Conservation (phyloP, 106 monocot genomes). For the Phalaenopsis equestris region DNA sequence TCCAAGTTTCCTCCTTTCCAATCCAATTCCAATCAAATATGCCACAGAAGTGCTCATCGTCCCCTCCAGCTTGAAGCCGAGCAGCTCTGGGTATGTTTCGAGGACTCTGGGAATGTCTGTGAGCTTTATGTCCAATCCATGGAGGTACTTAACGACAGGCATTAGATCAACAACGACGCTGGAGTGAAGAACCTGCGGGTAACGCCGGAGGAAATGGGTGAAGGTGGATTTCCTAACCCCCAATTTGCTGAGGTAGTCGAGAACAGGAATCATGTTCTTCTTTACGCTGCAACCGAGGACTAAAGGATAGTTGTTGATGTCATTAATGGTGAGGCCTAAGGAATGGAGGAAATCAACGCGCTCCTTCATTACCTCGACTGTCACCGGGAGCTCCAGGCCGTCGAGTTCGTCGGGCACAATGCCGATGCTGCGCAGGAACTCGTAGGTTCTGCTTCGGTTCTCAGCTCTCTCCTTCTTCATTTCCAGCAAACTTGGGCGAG, state of each 20-base stretch:
- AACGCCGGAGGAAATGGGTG: conserved; percentile 60
- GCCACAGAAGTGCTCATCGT: conserved; percentile 99
- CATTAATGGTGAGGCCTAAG: conserved; percentile 61
- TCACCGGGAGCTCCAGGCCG: conserved; percentile 83
- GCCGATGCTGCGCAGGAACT: conserved; percentile 60
- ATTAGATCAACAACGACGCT: conserved; percentile 84
- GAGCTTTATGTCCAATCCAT: conserved; percentile 72
- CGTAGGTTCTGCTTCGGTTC: conserved; percentile 56
- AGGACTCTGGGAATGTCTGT: conserved; percentile 63
- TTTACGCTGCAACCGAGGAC: conserved; percentile 90
- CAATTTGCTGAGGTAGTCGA: conserved; percentile 81
- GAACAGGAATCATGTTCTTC: conserved; percentile 96
- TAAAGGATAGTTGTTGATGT: conserved; percentile 87
- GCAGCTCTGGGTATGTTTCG: conserved; percentile 84
- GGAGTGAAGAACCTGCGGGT: conserved; percentile 91
- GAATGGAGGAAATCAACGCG: conserved; percentile 88
- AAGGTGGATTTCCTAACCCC: conserved; percentile 56
- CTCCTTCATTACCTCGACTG: conserved; percentile 83
- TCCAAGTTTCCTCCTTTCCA: conserved; percentile 64
- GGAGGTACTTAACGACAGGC: conserved; percentile 82
- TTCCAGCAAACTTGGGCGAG: conserved; percentile 54
- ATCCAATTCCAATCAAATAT: conserved; percentile 78
- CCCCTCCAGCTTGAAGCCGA: conserved; percentile 93
- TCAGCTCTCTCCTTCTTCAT: conserved; percentile 47
- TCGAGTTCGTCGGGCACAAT: conserved; percentile 86